A percentile compares a stretch with the other conserved stretches of the same genome.
phyloP scores from a whole-genome alignment of 345 rosid genomes.

The Jatropha curcas region DNA sequence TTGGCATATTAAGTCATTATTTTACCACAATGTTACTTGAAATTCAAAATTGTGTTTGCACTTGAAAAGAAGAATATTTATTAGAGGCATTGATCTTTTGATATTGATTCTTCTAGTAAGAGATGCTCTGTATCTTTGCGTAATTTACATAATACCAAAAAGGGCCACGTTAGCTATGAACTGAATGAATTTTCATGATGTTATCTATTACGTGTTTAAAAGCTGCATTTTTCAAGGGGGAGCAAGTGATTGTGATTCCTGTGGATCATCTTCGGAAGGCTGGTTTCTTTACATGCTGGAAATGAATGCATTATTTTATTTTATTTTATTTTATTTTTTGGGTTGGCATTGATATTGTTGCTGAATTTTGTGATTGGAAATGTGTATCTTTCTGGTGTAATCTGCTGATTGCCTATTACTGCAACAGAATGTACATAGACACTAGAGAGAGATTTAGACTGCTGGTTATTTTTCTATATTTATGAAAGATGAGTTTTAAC shows the following conservation, averaged over 20 bases:
- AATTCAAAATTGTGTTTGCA: not conserved
- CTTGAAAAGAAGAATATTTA: not conserved
- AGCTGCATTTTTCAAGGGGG: not conserved
- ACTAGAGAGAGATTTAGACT: not conserved
- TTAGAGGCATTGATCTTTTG: not conserved
- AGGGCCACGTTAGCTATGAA: slow-evolving; percentile 1
- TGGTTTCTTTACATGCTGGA: not conserved
- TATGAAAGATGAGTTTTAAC: not conserved
- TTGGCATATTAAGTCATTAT: not conserved
- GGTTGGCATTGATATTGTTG: not conserved
- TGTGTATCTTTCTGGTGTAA: not conserved
- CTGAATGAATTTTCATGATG: not conserved
- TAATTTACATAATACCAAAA: not conserved
- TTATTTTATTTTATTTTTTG: not conserved
- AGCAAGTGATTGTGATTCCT: not conserved
- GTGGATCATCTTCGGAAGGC: not conserved
- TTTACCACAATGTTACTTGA: not conserved
- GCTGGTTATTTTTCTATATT: not conserved
- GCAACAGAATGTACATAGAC: too few species aligned
- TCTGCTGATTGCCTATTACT: not conserved
- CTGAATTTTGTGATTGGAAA: not conserved
- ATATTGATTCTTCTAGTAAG: not conserved
- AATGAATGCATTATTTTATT: too few species aligned
- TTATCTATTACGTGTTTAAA: not conserved
- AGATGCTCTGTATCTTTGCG: not conserved